Evolutionary conservation across 2,329 filamentous ascomycete species (phyloP).

Genomic region (Capronia americana): DNA sequence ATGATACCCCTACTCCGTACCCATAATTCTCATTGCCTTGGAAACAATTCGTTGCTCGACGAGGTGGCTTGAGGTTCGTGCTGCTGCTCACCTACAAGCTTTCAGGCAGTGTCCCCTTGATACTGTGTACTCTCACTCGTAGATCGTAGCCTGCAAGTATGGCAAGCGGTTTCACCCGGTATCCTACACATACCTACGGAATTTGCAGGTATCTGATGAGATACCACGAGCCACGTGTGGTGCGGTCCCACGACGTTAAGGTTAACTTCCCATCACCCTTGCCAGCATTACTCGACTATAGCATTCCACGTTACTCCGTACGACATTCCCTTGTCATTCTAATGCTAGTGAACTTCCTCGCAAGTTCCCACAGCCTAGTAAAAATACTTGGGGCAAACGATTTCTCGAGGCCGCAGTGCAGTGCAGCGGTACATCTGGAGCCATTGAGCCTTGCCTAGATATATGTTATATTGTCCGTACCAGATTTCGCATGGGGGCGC

Average conservation of each 20-base stretch:
- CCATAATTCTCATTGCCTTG: conserved; percentile 8
- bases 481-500: neutral
- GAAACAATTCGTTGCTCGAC: neutral
- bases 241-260: neutral
- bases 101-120: neutral
- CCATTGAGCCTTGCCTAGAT: neutral
- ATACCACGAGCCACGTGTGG: neutral
- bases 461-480: neutral
- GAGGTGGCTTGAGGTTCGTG: neutral
- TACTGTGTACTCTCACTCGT: neutral
- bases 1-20: conserved; percentile 1
- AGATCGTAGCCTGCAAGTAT: neutral
- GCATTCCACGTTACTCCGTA: neutral
- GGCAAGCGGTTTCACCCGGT: neutral
- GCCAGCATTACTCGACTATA: neutral
- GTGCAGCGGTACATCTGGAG: too few species aligned
- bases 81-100: neutral
- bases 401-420: too few species aligned
- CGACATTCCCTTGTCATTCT: too few species aligned
- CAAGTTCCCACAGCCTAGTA: too few species aligned
- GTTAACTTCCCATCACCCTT: neutral
- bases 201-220: neutral
- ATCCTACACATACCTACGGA: neutral
- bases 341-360: too few species aligned
- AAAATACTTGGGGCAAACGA: too few species aligned